Percentiles rank a stretch among this genome's conserved stretches.
Evolutionary conservation across 2,329 filamentous ascomycete species (phyloP).

Genomic region (Aureobasidium sp.): DNA sequence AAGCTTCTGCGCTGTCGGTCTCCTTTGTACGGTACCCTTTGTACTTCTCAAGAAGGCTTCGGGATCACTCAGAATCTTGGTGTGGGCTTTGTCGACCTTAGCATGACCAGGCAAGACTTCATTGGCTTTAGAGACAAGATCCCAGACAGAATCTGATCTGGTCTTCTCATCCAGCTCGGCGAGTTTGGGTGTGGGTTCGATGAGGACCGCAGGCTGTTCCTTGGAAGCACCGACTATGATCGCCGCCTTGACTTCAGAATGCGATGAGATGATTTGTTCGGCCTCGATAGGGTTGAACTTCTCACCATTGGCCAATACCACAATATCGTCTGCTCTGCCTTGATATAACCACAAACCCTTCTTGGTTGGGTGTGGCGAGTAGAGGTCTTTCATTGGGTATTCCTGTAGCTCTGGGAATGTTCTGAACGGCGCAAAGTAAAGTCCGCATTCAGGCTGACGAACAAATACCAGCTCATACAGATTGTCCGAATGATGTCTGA

Average conservation of each 20-base stretch:
- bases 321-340: neutral
- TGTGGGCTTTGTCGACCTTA: neutral
- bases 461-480: neutral
- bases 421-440: neutral
- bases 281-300: neutral
- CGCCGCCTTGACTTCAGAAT: neutral
- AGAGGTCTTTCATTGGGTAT: neutral
- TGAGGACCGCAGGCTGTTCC: neutral
- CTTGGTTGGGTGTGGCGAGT: neutral
- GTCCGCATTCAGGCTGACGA: neutral
- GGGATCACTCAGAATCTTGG: neutral
- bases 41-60: neutral
- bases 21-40: neutral
- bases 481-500: neutral
- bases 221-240: neutral
- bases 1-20: neutral
- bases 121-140: neutral
- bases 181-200: neutral
- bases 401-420: neutral
- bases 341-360: neutral
- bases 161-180: neutral
- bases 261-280: neutral
- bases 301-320: neutral
- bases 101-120: neutral
- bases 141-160: neutral